Evolutionary conservation across 169 alveolate species (phyloP), one percentile per base, ranked within the genome.

Genomic region (Babesia gibsoni): DNA sequence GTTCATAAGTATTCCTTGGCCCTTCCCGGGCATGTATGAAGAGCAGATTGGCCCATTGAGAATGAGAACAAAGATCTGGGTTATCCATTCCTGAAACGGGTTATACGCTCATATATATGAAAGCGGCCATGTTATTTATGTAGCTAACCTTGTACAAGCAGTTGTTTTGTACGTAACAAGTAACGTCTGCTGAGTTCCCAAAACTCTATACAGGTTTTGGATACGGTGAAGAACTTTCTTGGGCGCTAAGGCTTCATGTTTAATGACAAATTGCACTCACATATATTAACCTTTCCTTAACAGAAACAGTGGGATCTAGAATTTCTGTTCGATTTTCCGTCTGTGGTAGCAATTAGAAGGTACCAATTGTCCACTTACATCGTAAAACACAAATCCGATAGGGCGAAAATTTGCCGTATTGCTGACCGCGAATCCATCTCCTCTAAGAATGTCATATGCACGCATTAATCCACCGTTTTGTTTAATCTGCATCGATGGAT

Each of bases 331-430:
- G n/a, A n/a, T n/a, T n/a, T n/a, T n/a, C n/a, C n/a, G n/a, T n/a
- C n/a, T n/a, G n/a, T n/a, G n/a, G n/a, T n/a, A n/a, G n/a, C n/a
- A n/a, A n/a, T n/a, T n/a, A n/a, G n/a, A n/a, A n/a, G n/a, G n/a
- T n/a, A n/a, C n/a, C n/a, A n/a, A n/a, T n/a, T n/a, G n/a, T 23
- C 25, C 36, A 18, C 69, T 58, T 53, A 82, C 90, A 64, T 86
- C 92, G 53, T 79, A 86, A 63, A 86, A 86, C 7, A 86, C 90
- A 57, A 86, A 86, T 22, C 90, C 92, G 8, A 57, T 66, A 7
- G 92, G 92, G 35, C 73, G 86, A 36, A 86, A 86, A 41, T 84
- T 33, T 45, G 56, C 46, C 9, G 92, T 86, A 30, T 86, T 70
- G 35, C 66, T 41, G 22, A 77, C 90, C 22, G 73, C 68, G 45